Conservation (phyloP, 2,329 filamentous ascomycete genomes). For the Hypocreales sp. region DNA sequence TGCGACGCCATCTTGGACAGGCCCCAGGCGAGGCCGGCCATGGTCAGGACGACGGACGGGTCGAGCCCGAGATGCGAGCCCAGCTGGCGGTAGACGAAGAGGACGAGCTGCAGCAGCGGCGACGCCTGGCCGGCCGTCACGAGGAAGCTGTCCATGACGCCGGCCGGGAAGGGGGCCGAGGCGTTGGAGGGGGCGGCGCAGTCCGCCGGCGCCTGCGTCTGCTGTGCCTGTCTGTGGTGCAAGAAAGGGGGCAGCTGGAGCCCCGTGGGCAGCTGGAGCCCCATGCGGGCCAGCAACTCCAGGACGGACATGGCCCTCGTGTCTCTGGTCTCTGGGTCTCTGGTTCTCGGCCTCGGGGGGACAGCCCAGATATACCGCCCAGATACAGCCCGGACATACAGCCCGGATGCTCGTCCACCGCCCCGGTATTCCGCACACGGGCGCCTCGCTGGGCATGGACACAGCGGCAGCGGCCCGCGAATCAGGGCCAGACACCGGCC, state of each 20-base stretch:
- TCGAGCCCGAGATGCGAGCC: conserved; percentile 31
- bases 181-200: conserved; percentile 7
- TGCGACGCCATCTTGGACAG: conserved; percentile 19
- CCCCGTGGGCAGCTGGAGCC: too few species aligned
- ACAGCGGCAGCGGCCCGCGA: too few species aligned
- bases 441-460: too few species aligned
- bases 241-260: conserved; percentile 11
- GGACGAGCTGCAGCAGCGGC: conserved; percentile 23
- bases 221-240: too few species aligned
- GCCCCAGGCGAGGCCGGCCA: conserved; percentile 31
- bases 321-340: too few species aligned
- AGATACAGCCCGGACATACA: too few species aligned
- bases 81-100: conserved; percentile 29
- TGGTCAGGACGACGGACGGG: conserved; percentile 28
- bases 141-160: conserved; percentile 27
- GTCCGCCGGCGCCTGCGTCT: conserved; percentile 6
- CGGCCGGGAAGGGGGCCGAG: conserved; percentile 9
- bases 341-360: too few species aligned
- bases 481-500: too few species aligned
- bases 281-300: conserved; percentile 12
- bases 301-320: too few species aligned
- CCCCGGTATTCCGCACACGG: too few species aligned
- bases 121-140: conserved; percentile 26
- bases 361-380: too few species aligned
- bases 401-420: too few species aligned